Percentiles rank a stretch among this genome's conserved stretches.
These are phyloP conservation scores for Fusarium xyrophilum DNA, from an alignment of 2,329 filamentous ascomycete genomes.

Conservation along the genomic window DNA sequence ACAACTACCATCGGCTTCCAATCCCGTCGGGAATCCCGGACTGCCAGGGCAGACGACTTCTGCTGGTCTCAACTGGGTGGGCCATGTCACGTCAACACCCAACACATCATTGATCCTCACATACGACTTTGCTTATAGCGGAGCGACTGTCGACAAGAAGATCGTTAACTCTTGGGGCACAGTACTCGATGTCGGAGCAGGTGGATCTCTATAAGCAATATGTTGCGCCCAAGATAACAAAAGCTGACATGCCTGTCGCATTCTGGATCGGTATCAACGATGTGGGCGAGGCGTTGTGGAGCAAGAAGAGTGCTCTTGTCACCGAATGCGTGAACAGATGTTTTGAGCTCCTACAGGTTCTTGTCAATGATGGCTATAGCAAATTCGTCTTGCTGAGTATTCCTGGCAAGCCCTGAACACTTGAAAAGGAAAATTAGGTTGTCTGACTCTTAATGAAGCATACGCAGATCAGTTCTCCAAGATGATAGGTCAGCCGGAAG, in stretches of 20 bases:
- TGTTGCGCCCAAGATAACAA: conserved; percentile 3
- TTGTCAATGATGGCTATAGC: conserved; percentile 9
- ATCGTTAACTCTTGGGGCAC: conserved; percentile 28
- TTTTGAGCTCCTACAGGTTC: conserved; percentile 25
- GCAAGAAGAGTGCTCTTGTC: conserved; percentile 17
- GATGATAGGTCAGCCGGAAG: conserved; percentile 18
- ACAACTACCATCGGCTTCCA: conserved; percentile 10
- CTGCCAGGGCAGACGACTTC: conserved; percentile 31
- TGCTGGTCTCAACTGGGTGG: conserved; percentile 34
- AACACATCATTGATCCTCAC: conserved; percentile 28
- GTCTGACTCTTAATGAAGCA: neutral
- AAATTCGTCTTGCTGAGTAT: conserved; percentile 26
- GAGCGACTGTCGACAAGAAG: conserved; percentile 32
- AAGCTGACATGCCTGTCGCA: conserved; percentile 5
- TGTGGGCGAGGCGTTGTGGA: conserved; percentile 32
- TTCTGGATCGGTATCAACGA: conserved; percentile 38
- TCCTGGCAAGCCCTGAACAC: neutral
- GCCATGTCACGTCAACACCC: conserved; percentile 21
- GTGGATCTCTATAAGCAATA: conserved; percentile 30
- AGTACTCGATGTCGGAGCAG: conserved; percentile 30
- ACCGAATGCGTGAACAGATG: conserved; percentile 21
- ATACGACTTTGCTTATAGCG: conserved; percentile 34
- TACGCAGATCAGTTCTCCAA: conserved; percentile 27
- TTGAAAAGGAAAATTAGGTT: fast-evolving
- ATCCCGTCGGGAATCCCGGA: conserved; percentile 28